Base-by-base conservation (phyloP, 2,329 filamentous ascomycete species). In the Epichloe baconii region DNA sequence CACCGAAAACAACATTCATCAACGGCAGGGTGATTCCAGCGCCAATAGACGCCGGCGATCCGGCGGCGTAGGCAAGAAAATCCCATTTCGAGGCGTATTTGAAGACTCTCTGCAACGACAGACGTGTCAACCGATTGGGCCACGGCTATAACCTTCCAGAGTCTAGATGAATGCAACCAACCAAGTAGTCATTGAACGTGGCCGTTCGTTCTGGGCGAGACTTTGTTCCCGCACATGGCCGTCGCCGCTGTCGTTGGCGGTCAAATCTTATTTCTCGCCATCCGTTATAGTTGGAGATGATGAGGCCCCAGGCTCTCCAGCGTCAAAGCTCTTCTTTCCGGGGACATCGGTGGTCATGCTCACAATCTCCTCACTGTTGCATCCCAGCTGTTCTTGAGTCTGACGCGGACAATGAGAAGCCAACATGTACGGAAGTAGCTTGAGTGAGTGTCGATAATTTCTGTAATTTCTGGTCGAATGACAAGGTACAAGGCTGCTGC, bases 161-260 rank as follows among this genome's bases (percentile, higher is more conserved):
- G 26, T 31, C 26, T 31, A 8, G 4, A 38, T n/a, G 14, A n/a
- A n/a, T n/a, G n/a, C 36, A 38, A 55, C 58, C 12, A 47, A 65
- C 63, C 52, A 71, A 45, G 56, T 75, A 77, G 60, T 78, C 75
- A 12, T 64, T 61, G 49, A 74, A 63, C 2, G 54, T 59, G 0
- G 74, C 58, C 7, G 23, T 26, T 26, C 23, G 23, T 26, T 75
- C 47, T 17, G 50, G 52, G 21, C 52, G 52, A 19, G 48, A 31
- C 34, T 50, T 50, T 11, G 46, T 17, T 19, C 49, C 14, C 31
- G 31, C 8, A 23, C 23, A 14, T 23, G 5, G 23, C 23, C 23
- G 23, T 14, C 17, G 34, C 2, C 17, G 31, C 11, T 5, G 6
- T 43, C 21, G 5, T 43, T 23, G 41, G 11, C 36, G 41, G 41